Evolutionary conservation across 106 monocot species (phyloP).

Genomic region (Dactylorhiza incarnata): DNA sequence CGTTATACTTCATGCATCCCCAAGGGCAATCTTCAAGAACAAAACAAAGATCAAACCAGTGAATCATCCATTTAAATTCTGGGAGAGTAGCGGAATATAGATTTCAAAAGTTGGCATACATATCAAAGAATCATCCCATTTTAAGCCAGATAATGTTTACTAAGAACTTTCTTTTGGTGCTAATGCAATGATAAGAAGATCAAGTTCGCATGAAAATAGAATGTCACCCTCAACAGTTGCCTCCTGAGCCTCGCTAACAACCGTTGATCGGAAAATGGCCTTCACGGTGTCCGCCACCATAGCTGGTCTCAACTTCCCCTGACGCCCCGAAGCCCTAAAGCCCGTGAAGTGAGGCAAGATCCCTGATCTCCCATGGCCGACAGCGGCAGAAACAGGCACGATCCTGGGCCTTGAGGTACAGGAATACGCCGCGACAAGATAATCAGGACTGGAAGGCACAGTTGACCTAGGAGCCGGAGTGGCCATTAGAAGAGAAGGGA

Average conservation of each 20-base stretch:
- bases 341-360: neutral
- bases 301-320: neutral
- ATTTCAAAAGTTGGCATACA: too few relatives aligned
- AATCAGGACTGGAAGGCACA: neutral
- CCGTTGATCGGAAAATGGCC: neutral
- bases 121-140: too few relatives aligned
- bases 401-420: neutral
- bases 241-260: neutral
- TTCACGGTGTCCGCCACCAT: neutral
- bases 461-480: neutral
- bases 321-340: neutral
- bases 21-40: too few relatives aligned
- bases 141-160: too few relatives aligned
- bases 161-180: too few relatives aligned
- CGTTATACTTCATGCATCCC: too few relatives aligned
- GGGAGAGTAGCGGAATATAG: too few relatives aligned
- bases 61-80: too few relatives aligned
- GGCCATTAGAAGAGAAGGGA: neutral
- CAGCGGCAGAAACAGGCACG: neutral
- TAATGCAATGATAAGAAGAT: too few relatives aligned
- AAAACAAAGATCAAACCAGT: too few relatives aligned
- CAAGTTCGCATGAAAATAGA: neutral
- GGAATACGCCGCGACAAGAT: neutral
- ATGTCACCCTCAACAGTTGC: constrained; percentile 1
- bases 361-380: neutral